A percentile compares a stretch with the other conserved stretches of the same genome.
Evolutionary conservation across 148 eudicot genomes (phyloP).

Genomic region (Fallopia convolvulus): DNA sequence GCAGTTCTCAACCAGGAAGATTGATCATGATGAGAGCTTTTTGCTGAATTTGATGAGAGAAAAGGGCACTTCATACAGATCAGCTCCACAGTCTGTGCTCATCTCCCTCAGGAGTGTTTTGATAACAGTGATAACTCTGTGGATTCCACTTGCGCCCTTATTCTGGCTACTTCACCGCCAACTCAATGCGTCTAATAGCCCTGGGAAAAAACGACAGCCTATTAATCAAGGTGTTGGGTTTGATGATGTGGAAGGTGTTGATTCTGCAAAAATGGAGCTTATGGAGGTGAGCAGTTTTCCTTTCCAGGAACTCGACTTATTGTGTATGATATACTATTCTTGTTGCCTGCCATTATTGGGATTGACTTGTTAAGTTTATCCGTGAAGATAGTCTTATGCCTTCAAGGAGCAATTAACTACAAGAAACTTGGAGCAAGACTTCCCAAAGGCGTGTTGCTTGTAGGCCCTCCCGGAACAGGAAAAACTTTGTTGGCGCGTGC

Average conservation of each 20-base stretch:
- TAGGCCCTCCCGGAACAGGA: conserved; percentile 98
- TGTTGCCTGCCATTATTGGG: neutral
- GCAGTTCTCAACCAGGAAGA: conserved; percentile 79
- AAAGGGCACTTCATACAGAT: conserved; percentile 61
- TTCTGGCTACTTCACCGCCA: conserved; percentile 97
- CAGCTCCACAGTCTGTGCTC: conserved; percentile 77
- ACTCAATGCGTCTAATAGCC: conserved; percentile 69
- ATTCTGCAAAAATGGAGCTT: conserved; percentile 93
- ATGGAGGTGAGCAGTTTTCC: conserved; percentile 63
- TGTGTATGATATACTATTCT: neutral
- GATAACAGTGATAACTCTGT: conserved; percentile 64
- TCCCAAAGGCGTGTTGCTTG: conserved; percentile 90
- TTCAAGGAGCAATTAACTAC: conserved; percentile 83
- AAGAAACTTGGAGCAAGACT: conserved; percentile 82
- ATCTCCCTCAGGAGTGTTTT: conserved; percentile 57
- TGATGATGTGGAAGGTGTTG: conserved; percentile 96
- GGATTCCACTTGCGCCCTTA: conserved; percentile 85
- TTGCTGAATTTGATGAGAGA: conserved; percentile 82
- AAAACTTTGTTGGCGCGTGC: conserved; percentile 98
- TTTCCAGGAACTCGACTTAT: neutral
- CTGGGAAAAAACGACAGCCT: conserved; percentile 63
- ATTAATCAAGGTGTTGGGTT: conserved; percentile 62
- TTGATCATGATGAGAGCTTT: conserved; percentile 74
- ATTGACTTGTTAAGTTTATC: neutral
- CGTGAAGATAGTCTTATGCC: conserved; percentile 72